Conservation (phyloP, 2,329 filamentous ascomycete species). For the Dryadomyces quercivorus region DNA sequence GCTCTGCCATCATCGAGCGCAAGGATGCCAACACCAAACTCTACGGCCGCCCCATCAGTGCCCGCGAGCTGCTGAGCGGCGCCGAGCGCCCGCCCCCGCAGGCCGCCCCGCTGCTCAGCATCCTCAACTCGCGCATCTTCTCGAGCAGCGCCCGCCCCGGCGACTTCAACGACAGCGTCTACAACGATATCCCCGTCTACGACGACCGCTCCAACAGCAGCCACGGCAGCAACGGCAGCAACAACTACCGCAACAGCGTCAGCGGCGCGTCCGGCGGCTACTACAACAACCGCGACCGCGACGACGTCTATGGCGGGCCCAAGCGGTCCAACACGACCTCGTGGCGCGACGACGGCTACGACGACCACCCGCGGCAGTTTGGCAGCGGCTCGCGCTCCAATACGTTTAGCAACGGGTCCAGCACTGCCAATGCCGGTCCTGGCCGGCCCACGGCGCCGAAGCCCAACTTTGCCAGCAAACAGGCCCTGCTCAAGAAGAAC, state of each 20-base stretch:
- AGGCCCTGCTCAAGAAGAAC: slow-evolving; percentile 48
- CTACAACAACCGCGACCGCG: slow-evolving; percentile 10
- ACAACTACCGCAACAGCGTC: slow-evolving; percentile 49
- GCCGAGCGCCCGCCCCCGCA: slow-evolving; percentile 65
- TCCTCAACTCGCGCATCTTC: slow-evolving; percentile 79
- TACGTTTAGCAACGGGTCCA: slow-evolving; percentile 31
- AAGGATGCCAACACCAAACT: slow-evolving; percentile 96
- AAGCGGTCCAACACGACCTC: slow-evolving; percentile 37
- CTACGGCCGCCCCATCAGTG: slow-evolving; percentile 73
- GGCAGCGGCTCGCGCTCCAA: slow-evolving; percentile 34
- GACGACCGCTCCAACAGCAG: slow-evolving; percentile 72
- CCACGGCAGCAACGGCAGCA: slow-evolving; percentile 43
- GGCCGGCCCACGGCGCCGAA: slow-evolving; percentile 78
- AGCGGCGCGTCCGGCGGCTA: slow-evolving; percentile 6
- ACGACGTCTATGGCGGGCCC: slow-evolving; percentile 40
- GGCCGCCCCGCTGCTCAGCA: slow-evolving; percentile 70
- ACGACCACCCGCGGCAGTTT: slow-evolving; percentile 29
- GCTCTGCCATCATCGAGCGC: slow-evolving; percentile 83
- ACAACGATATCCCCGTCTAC: slow-evolving; percentile 89
- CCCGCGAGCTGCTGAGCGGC: slow-evolving; percentile 69
- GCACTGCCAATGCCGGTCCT: slow-evolving; percentile 40
- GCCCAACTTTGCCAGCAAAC: slow-evolving; percentile 60
- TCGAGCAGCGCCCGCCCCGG: slow-evolving; percentile 42
- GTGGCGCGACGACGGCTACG: slow-evolving; percentile 67
- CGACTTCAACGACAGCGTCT: slow-evolving; percentile 50